Conservation (phyloP, 805 yeast genomes). For the Teunomyces kruisii region DNA sequence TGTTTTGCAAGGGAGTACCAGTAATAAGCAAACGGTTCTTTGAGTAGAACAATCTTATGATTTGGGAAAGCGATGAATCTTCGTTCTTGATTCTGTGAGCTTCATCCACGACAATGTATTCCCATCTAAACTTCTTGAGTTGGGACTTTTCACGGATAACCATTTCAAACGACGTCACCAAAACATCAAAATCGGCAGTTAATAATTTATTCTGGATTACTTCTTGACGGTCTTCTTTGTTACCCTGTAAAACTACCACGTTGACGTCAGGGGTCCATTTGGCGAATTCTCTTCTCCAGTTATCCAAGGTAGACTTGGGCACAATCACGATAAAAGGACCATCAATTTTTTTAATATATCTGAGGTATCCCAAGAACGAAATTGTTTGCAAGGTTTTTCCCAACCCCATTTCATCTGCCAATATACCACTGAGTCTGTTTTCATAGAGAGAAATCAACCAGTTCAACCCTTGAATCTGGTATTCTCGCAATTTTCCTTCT, state of each 20-base stretch:
- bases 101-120: conserved; percentile 90
- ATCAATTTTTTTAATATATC: conserved; percentile 72
- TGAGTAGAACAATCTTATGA: conserved; percentile 84
- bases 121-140: conserved; percentile 85
- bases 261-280: conserved; percentile 96
- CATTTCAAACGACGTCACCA: conserved; percentile 90
- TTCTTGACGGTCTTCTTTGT: conserved; percentile 71
- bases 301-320: conserved; percentile 93
- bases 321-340: conserved; percentile 93
- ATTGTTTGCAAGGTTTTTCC: conserved; percentile 96
- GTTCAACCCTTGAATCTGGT: conserved; percentile 92
- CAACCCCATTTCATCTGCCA: conserved; percentile 98
- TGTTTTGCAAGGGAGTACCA: conserved; percentile 95
- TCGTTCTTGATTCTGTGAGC: conserved; percentile 97
- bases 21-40: conserved; percentile 83
- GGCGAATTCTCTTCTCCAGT: conserved; percentile 93
- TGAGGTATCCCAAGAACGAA: conserved; percentile 82
- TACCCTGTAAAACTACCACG: conserved; percentile 83
- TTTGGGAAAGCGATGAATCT: conserved; percentile 87
- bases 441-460: conserved; percentile 91
- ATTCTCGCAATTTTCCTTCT: conserved; percentile 76
- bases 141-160: conserved; percentile 84
- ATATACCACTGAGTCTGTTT: conserved; percentile 83
- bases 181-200: conserved; percentile 81
- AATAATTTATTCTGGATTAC: conserved; percentile 60